These are phyloP conservation scores for Gossypium schwendimanii DNA, from an alignment of 441 rosid genomes.

Conservation along the genomic window DNA sequence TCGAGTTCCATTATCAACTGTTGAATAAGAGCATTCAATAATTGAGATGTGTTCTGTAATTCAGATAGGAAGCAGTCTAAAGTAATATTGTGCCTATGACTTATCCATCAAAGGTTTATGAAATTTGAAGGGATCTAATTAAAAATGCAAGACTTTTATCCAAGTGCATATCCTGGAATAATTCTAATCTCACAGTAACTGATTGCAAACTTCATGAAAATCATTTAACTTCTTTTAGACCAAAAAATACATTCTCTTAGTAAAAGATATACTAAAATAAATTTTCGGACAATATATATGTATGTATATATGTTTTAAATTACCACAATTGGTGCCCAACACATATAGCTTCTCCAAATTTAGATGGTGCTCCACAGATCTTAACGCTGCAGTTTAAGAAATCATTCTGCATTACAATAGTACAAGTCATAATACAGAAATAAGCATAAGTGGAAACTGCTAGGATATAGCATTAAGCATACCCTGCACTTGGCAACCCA, in stretches of 20 bases:
- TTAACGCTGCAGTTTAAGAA: slow-evolving; percentile 88
- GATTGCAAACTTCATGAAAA: background rate
- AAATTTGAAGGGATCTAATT: background rate
- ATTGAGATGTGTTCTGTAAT: slow-evolving; percentile 10
- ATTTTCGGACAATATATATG: background rate
- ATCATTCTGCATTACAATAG: slow-evolving; percentile 83
- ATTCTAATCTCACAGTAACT: background rate
- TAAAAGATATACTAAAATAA: background rate
- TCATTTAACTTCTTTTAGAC: background rate
- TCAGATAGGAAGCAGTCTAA: background rate
- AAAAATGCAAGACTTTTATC: background rate
- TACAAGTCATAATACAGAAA: slow-evolving; percentile 47
- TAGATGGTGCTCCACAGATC: slow-evolving; percentile 81
- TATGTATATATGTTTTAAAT: background rate
- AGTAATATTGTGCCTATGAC: background rate
- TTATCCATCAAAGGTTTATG: background rate
- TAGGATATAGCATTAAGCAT: slow-evolving; percentile 13
- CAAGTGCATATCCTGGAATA: background rate
- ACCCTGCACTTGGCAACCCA: slow-evolving; percentile 99
- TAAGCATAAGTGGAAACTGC: slow-evolving; percentile 13
- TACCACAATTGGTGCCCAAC: slow-evolving; percentile 94
- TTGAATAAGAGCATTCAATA: slow-evolving; percentile 18
- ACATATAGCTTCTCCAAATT: slow-evolving; percentile 91
- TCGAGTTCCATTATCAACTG: slow-evolving; percentile 94
- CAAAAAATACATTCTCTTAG: background rate